Percentiles rank a stretch among this genome's conserved stretches.
Evolutionary conservation across 495 filamentous ascomycete genomes (phyloP).

Genomic region (Lineolata rhizophorae): DNA sequence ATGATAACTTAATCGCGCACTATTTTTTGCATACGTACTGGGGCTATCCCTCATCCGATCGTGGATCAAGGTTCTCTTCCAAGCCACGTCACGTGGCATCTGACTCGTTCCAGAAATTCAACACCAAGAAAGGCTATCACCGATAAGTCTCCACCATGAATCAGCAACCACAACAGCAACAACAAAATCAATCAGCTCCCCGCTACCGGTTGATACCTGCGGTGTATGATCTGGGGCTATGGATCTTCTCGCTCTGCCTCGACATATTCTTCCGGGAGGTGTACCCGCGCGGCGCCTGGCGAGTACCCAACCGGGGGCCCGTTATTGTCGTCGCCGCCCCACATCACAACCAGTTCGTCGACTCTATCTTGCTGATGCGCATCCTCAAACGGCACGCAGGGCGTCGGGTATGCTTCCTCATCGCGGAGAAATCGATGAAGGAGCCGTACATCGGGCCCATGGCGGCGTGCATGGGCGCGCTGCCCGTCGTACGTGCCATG

Average conservation of each 20-base stretch:
- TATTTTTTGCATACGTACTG: too few species aligned
- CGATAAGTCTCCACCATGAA: too few species aligned
- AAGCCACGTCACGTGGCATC: too few species aligned
- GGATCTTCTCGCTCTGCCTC: slow-evolving; percentile 60
- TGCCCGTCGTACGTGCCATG: slow-evolving; percentile 74
- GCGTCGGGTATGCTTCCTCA: slow-evolving; percentile 74
- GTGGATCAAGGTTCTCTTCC: too few species aligned
- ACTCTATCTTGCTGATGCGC: slow-evolving; percentile 81
- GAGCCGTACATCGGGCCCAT: slow-evolving; percentile 71
- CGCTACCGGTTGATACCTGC: too few species aligned
- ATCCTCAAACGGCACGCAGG: slow-evolving; percentile 64
- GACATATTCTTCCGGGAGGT: slow-evolving; percentile 97
- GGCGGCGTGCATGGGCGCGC: slow-evolving; percentile 56
- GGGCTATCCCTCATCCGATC: too few species aligned
- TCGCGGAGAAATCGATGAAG: slow-evolving; percentile 83
- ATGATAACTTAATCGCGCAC: too few species aligned
- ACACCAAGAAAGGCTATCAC: too few species aligned
- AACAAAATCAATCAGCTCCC: too few species aligned
- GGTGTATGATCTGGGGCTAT: too few species aligned
- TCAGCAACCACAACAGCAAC: too few species aligned
- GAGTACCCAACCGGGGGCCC: slow-evolving; percentile 65
- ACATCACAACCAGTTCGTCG: slow-evolving; percentile 97
- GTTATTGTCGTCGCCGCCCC: slow-evolving; percentile 95
- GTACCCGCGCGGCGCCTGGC: slow-evolving; percentile 83
- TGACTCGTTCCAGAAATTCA: too few species aligned